Conservation (phyloP, 192 early-diverging fungal species). For the Mortierella hygrophila region DNA sequence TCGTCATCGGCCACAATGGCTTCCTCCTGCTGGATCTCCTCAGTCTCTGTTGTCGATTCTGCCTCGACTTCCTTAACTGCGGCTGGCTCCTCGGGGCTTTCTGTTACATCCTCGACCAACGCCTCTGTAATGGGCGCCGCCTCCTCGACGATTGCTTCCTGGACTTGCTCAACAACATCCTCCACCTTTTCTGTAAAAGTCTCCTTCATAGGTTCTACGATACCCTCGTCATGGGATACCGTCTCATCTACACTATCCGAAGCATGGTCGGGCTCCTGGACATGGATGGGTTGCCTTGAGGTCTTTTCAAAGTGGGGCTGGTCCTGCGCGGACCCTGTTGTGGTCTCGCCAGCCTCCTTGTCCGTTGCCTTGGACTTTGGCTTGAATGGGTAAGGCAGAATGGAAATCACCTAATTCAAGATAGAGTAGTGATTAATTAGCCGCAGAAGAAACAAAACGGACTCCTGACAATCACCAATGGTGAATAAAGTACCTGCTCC, state of each 20-base stretch:
- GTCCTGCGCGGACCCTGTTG: neutral
- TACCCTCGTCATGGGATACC: neutral
- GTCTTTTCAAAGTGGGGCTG: constrained; percentile 4
- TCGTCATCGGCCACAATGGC: neutral
- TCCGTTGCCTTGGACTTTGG: neutral
- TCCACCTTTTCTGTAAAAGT: neutral
- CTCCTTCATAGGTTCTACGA: constrained; percentile 10
- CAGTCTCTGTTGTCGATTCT: neutral
- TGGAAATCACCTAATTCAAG: constrained; percentile 30
- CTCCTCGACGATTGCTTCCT: constrained; percentile 7
- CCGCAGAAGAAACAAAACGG: neutral
- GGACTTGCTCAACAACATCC: neutral
- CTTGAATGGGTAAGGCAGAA: constrained; percentile 48
- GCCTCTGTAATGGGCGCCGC: neutral
- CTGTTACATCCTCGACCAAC: constrained; percentile 1
- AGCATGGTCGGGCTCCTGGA: neutral
- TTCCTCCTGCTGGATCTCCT: neutral
- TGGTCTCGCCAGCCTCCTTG: neutral
- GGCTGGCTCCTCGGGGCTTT: neutral
- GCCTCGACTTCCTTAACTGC: neutral
- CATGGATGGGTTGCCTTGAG: constrained; percentile 31
- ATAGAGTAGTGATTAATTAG: neutral
- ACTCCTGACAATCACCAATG: neutral
- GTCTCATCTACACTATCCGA: neutral
- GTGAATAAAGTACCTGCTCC: constrained; percentile 25